These are phyloP conservation scores for Hanseniaspora guilliermondii DNA, from an alignment of 805 yeast species.

Conservation along the genomic window DNA sequence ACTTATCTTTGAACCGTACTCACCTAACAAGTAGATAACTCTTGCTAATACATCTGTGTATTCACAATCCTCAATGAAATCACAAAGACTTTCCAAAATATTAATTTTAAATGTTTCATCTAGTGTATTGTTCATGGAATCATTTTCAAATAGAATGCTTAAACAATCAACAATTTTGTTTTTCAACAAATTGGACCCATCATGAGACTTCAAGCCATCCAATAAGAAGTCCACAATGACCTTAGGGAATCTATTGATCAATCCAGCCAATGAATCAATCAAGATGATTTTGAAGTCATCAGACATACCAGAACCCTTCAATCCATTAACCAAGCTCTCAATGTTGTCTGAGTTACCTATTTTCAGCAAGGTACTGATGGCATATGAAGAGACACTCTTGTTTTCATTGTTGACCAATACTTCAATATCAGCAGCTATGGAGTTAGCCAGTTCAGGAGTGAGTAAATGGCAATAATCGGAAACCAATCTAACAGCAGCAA, in stretches of 20 bases:
- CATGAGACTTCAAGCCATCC: constrained; percentile 67
- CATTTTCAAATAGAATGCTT: constrained; percentile 64
- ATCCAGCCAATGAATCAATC: constrained; percentile 83
- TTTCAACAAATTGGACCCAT: constrained; percentile 79
- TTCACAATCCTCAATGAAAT: constrained; percentile 96
- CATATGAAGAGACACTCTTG: constrained; percentile 89
- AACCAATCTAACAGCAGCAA: constrained; percentile 84
- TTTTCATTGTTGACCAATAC: constrained; percentile 74
- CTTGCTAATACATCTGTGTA: constrained; percentile 88
- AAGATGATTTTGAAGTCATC: constrained; percentile 93
- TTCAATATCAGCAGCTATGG: constrained; percentile 73
- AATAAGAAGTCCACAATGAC: constrained; percentile 70
- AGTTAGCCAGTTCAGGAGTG: constrained; percentile 57
- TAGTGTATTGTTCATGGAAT: constrained; percentile 26
- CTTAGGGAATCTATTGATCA: constrained; percentile 86
- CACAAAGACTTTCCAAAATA: constrained; percentile 83
- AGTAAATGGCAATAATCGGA: constrained; percentile 65
- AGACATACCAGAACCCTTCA: constrained; percentile 83
- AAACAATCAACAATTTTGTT: constrained; percentile 83
- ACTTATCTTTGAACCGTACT: constrained; percentile 64
- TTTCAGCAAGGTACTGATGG: constrained; percentile 88
- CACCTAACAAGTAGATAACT: constrained; percentile 80
- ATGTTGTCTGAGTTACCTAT: constrained; percentile 86
- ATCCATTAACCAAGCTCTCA: constrained; percentile 76
- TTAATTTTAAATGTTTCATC: constrained; percentile 71